Evolutionary conservation across 179 eudicot genomes (phyloP), one percentile per base, ranked within the genome.

Genomic region (Spergularia azorica): DNA sequence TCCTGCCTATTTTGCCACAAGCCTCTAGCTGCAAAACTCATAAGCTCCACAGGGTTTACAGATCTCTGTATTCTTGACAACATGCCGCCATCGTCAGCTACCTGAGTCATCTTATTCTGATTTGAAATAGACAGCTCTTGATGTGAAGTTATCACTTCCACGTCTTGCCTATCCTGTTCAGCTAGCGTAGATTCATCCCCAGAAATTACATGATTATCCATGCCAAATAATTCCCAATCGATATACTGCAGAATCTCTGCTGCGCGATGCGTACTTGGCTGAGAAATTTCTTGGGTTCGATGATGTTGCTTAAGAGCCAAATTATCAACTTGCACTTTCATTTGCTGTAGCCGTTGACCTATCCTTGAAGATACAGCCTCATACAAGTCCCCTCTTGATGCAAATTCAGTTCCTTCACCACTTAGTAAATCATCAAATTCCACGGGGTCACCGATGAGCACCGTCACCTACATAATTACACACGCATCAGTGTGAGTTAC

Each of bases 381-480:
- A 43, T 89, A 91, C 32, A 91, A 83, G 61, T 79, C 78, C 63
- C 86, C 91, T 76, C 91, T 83, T 46, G 88, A 84, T 17, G 84
- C 73, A 46, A 76, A 79, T 9, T 77, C 78, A 14, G 82, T 64
- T 39, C 76, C 83, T 73, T 83, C 88, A 57, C 75, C 67, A 41
- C 71, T 56, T 17, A 89, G 83, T 67, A 94, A 63, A 85, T 94
- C 98, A 20, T 89, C 90, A 55, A 94, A 92, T 66, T 82, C 86
- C 77, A 92, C 87, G 60, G 98, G 98, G 76, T 94, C 96, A 12
- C 98, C 98, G 63, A 94, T 75, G n/a, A 94, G 94, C n/a, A 94
- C 90, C 2, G 94, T 94, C 74, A 94, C 97, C 98, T 94, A 81
- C 74, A 66, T 60, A 76, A 26, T 26, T 26, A 26, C 32, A 26